Conservation (phyloP, 495 filamentous ascomycete genomes). For the Neurospora hispaniola region DNA sequence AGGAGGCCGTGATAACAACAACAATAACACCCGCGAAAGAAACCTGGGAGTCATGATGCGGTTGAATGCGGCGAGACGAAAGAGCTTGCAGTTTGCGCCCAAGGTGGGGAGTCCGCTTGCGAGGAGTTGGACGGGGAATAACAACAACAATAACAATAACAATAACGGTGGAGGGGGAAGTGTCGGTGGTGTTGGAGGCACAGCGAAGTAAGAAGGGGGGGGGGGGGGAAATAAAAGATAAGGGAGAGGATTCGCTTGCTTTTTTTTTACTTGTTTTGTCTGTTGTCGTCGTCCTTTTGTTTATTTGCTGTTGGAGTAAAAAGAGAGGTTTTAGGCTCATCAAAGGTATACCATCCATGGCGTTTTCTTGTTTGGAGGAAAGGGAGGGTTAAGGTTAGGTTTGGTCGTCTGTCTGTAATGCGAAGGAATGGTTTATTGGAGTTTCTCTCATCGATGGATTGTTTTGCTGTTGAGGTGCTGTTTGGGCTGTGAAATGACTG, state of each 20-base stretch:
- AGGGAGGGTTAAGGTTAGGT: neutral
- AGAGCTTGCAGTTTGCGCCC: slow-evolving; percentile 75
- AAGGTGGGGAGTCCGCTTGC: slow-evolving; percentile 67
- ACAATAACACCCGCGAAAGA: slow-evolving; percentile 17
- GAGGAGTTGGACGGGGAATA: slow-evolving; percentile 27
- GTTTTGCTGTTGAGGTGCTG: neutral
- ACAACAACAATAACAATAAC: neutral
- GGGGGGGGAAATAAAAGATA: neutral
- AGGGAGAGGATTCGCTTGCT: neutral
- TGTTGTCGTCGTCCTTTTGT: neutral
- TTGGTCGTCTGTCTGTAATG: neutral
- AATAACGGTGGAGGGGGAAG: neutral
- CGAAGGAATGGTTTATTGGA: neutral
- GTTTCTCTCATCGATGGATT: neutral
- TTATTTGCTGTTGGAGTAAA: neutral
- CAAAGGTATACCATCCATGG: neutral
- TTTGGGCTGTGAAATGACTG: neutral
- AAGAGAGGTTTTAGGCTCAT: neutral
- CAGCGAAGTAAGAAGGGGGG: neutral
- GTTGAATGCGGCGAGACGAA: slow-evolving; percentile 63
- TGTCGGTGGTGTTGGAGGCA: neutral
- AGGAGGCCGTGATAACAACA: neutral
- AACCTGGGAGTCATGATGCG: slow-evolving; percentile 48
- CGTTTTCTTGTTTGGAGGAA: neutral
- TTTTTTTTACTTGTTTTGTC: no score